phyloP scores from a whole-genome alignment of 257 asterid genomes.

The Solanum raphanifolium region DNA sequence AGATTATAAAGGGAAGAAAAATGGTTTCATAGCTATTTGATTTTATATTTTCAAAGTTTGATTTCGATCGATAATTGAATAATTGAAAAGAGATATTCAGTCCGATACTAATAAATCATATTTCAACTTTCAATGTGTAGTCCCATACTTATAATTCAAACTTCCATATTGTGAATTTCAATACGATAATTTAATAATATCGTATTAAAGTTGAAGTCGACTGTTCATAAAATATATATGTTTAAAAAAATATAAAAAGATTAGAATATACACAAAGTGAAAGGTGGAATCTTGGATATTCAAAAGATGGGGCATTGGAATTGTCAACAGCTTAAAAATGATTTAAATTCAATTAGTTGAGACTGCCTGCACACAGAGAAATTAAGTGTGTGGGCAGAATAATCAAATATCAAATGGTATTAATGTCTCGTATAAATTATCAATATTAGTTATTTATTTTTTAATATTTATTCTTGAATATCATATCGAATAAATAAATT shows the following conservation, averaged over 20 bases:
- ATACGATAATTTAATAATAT: not conserved
- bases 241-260: not conserved
- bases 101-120: not conserved
- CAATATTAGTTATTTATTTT: no score
- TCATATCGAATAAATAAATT: no score
- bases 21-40: not conserved
- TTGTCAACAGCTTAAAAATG: not conserved
- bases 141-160: not conserved
- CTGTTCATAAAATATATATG: not conserved
- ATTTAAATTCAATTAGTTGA: not conserved
- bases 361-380: not conserved
- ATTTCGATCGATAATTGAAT: not conserved
- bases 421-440: no score
- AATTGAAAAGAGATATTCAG: not conserved
- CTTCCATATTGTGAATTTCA: not conserved
- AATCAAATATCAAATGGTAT: not conserved
- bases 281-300: not conserved
- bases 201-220: not conserved
- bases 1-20: not conserved
- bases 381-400: not conserved
- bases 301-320: not conserved
- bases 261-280: not conserved
- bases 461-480: no score
- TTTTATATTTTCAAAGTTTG: not conserved
- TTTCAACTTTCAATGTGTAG: not conserved